Evolutionary conservation across 805 yeast species (phyloP).

Genomic region (Candida sithepensis): DNA sequence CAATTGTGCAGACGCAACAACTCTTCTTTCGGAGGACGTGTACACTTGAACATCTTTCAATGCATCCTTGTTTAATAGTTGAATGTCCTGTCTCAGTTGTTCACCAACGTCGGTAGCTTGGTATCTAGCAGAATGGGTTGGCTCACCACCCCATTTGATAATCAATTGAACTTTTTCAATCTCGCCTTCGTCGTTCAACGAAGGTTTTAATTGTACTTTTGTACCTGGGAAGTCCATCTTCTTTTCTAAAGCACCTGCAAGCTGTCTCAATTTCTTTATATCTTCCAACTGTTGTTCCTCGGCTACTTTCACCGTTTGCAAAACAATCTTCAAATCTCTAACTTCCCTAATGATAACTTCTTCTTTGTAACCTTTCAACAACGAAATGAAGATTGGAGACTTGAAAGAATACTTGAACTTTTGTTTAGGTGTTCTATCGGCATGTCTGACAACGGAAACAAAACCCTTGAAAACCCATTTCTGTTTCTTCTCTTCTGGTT

Average conservation of each 20-base stretch:
- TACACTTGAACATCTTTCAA: constrained; percentile 81
- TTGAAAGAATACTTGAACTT: constrained; percentile 94
- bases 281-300: constrained; percentile 80
- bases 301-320: constrained; percentile 81
- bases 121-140: constrained; percentile 93
- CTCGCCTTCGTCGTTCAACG: constrained; percentile 56
- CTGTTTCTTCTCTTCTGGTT: constrained; percentile 62
- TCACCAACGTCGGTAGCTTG: constrained; percentile 96
- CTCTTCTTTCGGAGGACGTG: constrained; percentile 94
- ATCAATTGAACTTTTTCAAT: constrained; percentile 96
- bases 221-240: constrained; percentile 93
- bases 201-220: constrained; percentile 91
- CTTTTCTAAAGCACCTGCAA: constrained; percentile 81
- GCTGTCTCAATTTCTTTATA: constrained; percentile 65
- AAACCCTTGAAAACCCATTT: constrained; percentile 96
- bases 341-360: constrained; percentile 93
- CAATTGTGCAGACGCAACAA: constrained; percentile 84
- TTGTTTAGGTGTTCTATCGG: constrained; percentile 98
- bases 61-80: constrained; percentile 78
- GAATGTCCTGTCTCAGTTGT: constrained; percentile 88
- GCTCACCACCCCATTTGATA: constrained; percentile 99
- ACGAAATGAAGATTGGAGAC: constrained; percentile 77
- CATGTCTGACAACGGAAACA: constrained; percentile 91
- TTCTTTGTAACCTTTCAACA: constrained; percentile 90
- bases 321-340: constrained; percentile 78